phyloP scores from a whole-genome alignment of 495 filamentous ascomycete species.

The Aspergillus mulundensis region DNA sequence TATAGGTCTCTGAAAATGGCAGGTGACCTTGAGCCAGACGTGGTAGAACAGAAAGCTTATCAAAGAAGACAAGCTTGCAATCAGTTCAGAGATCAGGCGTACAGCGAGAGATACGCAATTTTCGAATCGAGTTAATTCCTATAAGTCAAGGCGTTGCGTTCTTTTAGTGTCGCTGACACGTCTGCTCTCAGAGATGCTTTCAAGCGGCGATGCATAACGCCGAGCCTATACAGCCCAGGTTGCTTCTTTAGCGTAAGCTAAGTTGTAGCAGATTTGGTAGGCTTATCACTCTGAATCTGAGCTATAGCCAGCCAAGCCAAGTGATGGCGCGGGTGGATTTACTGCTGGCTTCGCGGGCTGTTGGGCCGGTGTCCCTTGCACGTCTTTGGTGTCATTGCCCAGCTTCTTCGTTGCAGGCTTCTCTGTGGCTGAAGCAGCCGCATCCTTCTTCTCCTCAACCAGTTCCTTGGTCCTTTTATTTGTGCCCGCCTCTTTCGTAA shows the following conservation, averaged over 20 bases:
- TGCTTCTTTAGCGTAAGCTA: background rate
- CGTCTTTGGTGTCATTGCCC: conserved; percentile 3
- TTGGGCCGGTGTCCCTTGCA: background rate
- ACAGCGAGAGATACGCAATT: too few species aligned
- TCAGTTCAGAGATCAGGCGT: background rate
- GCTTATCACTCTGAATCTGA: conserved; percentile 38
- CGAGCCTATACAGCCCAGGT: background rate
- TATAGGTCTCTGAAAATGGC: background rate
- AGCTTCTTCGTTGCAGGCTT: background rate
- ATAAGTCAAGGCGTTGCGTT: too few species aligned
- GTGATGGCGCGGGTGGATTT: conserved; percentile 16
- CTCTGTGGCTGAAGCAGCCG: background rate
- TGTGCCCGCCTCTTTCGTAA: conserved; percentile 14
- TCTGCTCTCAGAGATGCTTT: too few species aligned
- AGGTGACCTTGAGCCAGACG: background rate
- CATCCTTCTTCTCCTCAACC: conserved; percentile 1
- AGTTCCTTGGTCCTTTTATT: conserved; percentile 7
- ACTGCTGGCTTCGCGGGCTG: conserved; percentile 11
- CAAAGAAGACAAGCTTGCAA: background rate
- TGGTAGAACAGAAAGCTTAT: background rate
- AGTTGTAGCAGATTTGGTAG: background rate
- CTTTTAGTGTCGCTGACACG: too few species aligned
- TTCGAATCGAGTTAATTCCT: too few species aligned
- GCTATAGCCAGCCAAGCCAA: conserved; percentile 41
- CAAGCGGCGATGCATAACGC: background rate